Percentiles rank a stretch among this genome's conserved stretches.
phyloP scores from a whole-genome alignment of 306 rosid genomes.

The Luffa aegyptiaca region DNA sequence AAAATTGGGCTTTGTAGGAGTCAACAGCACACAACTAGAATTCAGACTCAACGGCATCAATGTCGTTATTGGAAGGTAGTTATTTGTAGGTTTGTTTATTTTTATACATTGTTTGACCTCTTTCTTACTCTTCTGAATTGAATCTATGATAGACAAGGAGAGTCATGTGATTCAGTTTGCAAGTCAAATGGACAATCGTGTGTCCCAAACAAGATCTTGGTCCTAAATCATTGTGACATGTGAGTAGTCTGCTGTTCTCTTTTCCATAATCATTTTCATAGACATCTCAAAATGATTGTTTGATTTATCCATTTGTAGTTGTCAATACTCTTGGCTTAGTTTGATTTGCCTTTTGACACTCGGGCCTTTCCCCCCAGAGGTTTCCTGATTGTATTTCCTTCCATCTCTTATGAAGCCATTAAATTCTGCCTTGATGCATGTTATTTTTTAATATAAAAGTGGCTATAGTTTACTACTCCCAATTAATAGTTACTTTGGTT shows the following conservation, averaged over 20 bases:
- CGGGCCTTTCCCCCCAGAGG: not conserved
- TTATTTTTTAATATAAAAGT: not conserved
- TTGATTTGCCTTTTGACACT: not conserved
- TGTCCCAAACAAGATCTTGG: slow-evolving; percentile 69
- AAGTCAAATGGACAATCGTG: slow-evolving; percentile 77
- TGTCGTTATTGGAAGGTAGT: slow-evolving; percentile 73
- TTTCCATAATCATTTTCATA: not conserved
- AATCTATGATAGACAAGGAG: slow-evolving; percentile 63
- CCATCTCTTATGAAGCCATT: not conserved
- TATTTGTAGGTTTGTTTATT: not conserved
- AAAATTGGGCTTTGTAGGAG: slow-evolving; percentile 20
- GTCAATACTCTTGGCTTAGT: not conserved
- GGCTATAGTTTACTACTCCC: not conserved
- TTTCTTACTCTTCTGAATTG: slow-evolving; percentile 22
- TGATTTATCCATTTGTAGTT: not conserved
- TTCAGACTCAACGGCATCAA: slow-evolving; percentile 67
- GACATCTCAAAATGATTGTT: not conserved
- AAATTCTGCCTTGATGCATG: not conserved
- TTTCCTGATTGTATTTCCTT: not conserved
- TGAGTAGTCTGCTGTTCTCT: slow-evolving; percentile 31
- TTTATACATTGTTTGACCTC: not conserved
- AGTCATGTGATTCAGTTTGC: slow-evolving; percentile 83
- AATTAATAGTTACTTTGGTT: not conserved
- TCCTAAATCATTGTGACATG: slow-evolving; percentile 84
- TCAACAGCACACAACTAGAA: slow-evolving; percentile 39